Conservation (phyloP, 2,329 filamentous ascomycete genomes). For the Colletotrichum sp. region DNA sequence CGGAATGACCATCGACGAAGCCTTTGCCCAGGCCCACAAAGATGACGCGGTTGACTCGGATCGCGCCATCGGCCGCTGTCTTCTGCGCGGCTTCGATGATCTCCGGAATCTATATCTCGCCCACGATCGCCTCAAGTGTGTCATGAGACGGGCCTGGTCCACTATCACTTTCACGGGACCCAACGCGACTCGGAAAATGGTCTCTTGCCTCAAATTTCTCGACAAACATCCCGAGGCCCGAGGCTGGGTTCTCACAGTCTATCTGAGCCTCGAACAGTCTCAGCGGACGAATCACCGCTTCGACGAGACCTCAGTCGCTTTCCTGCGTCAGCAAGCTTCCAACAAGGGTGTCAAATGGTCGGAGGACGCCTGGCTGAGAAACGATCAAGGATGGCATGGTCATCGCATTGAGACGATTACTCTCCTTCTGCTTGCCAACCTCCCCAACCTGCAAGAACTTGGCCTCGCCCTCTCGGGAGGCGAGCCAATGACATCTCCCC, state of each 20-base stretch:
- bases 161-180: neutral
- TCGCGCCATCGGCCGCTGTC: neutral
- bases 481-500: neutral
- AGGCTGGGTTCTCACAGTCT: neutral
- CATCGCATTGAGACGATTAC: neutral
- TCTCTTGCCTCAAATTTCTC: neutral
- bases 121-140: fast-evolving
- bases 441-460: neutral
- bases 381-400: neutral
- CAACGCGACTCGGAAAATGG: neutral
- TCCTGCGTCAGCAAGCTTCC: neutral
- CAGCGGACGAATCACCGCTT: neutral
- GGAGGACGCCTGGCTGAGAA: neutral
- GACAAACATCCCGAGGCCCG: neutral
- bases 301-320: neutral
- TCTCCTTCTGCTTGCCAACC: neutral
- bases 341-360: neutral
- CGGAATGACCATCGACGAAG: neutral
- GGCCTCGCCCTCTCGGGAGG: neutral
- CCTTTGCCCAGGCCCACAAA: neutral
- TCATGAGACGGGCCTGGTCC: neutral
- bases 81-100: neutral
- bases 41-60: neutral
- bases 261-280: neutral
- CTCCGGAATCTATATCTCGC: fast-evolving